Percentiles rank a stretch among this genome's conserved stretches.
phyloP scores from a whole-genome alignment of 306 rosid species.

The Rosa chinensis region DNA sequence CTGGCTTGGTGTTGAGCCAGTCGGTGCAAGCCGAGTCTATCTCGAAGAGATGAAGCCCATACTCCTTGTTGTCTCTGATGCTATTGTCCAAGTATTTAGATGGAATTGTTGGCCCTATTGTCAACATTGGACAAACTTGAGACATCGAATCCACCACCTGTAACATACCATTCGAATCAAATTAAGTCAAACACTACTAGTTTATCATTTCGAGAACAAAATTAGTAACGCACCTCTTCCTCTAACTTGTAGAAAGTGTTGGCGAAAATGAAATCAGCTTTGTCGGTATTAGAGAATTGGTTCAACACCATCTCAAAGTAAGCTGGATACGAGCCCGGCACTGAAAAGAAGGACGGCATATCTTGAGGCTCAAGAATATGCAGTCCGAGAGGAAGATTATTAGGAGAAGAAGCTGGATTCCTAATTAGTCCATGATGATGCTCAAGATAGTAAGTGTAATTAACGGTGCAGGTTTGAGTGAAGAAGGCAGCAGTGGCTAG shows the following conservation, averaged over 20 bases:
- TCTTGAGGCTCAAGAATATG: conserved; percentile 48
- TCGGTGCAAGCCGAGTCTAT: conserved; percentile 20
- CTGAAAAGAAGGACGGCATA: conserved; percentile 46
- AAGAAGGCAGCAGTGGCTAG: conserved; percentile 47
- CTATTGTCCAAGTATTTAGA: conserved; percentile 44
- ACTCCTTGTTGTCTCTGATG: conserved; percentile 41
- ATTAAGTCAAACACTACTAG: background rate
- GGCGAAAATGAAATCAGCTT: conserved; percentile 57
- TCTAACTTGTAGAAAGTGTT: conserved; percentile 64
- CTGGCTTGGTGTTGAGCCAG: conserved; percentile 52
- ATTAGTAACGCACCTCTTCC: conserved; percentile 36
- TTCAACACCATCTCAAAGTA: conserved; percentile 49
- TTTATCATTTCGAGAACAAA: background rate
- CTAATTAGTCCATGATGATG: conserved; percentile 37
- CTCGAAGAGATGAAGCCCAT: conserved; percentile 39
- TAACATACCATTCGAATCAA: background rate
- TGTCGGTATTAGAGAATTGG: conserved; percentile 43
- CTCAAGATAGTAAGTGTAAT: conserved; percentile 36
- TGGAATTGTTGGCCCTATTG: conserved; percentile 68
- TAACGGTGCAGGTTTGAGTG: conserved; percentile 55
- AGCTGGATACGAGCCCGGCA: conserved; percentile 46
- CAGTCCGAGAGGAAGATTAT: conserved; percentile 38
- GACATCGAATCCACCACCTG: conserved; percentile 59
- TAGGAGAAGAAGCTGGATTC: background rate
- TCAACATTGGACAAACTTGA: conserved; percentile 42